Conservation (phyloP, 1,139 yeast genomes). For the Yamadazyma atlantica region DNA sequence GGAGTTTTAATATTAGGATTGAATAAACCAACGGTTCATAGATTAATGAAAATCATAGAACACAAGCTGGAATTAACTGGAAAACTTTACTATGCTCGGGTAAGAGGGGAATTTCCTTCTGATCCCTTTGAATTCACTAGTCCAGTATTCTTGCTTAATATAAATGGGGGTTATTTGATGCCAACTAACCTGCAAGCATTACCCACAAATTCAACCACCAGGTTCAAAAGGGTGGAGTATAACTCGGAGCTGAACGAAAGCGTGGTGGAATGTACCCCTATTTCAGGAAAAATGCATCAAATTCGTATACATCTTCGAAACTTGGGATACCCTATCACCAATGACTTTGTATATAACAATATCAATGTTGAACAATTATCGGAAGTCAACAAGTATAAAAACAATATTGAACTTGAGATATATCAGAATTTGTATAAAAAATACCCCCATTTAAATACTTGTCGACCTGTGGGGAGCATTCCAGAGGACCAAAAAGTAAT, state of each 20-base stretch:
- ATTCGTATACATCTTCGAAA: slow-evolving; percentile 70
- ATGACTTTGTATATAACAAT: slow-evolving; percentile 58
- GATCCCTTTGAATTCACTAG: slow-evolving; percentile 23
- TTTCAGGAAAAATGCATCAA: slow-evolving; percentile 79
- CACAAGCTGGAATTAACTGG: slow-evolving; percentile 32
- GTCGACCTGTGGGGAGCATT: neutral
- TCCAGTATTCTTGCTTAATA: slow-evolving; percentile 38
- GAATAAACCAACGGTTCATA: slow-evolving; percentile 40
- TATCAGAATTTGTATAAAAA: slow-evolving; percentile 22
- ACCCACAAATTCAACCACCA: slow-evolving; percentile 34
- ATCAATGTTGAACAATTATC: slow-evolving; percentile 5
- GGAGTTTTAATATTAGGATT: slow-evolving; percentile 67
- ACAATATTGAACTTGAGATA: slow-evolving; percentile 27
- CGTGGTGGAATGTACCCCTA: slow-evolving; percentile 62
- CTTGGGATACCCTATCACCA: slow-evolving; percentile 65
- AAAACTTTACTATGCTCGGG: slow-evolving; percentile 63
- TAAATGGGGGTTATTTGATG: slow-evolving; percentile 36
- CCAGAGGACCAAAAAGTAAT: slow-evolving; percentile 3
- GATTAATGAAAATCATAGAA: slow-evolving; percentile 40
- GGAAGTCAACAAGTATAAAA: slow-evolving; percentile 19
- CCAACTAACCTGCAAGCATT: slow-evolving; percentile 27
- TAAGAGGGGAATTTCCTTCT: slow-evolving; percentile 56
- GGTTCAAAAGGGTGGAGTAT: slow-evolving; percentile 28
- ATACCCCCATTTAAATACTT: slow-evolving; percentile 13
- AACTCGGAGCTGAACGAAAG: slow-evolving; percentile 39